phyloP scores from a whole-genome alignment of 768 basidiomycete genomes.

The Tubosaeta brunneosetosa region DNA sequence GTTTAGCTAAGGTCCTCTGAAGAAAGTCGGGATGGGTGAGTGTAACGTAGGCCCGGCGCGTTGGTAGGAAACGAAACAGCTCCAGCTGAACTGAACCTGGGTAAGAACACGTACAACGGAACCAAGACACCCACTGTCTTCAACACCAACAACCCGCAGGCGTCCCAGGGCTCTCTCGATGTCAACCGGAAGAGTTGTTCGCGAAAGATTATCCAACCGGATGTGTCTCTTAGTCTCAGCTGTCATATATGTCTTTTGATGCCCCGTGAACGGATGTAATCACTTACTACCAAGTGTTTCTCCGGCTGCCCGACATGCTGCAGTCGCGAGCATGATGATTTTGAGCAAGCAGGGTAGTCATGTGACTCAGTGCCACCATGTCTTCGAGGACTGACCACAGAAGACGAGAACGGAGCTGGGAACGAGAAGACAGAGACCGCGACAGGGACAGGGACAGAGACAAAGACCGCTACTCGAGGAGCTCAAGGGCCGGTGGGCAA shows the following conservation, averaged over 20 bases:
- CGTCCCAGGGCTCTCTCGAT: constrained; percentile 42
- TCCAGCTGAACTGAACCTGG: constrained; percentile 47
- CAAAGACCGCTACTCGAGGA: constrained; percentile 41
- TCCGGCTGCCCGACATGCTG: constrained; percentile 18
- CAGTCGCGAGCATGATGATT: constrained; percentile 18
- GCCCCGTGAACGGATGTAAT: neutral
- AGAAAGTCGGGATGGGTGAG: constrained; percentile 46
- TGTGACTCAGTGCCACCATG: constrained; percentile 40
- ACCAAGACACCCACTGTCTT: constrained; percentile 28
- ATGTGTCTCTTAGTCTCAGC: constrained; percentile 38
- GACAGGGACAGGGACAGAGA: constrained; percentile 33
- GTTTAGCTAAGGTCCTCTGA: constrained; percentile 35
- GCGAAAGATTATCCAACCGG: constrained; percentile 45
- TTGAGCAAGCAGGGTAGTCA: constrained; percentile 12
- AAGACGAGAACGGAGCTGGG: constrained; percentile 62
- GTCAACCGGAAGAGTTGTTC: constrained; percentile 51
- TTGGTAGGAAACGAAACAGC: constrained; percentile 58
- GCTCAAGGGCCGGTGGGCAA: constrained; percentile 30
- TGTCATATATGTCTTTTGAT: constrained; percentile 7
- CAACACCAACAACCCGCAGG: constrained; percentile 42
- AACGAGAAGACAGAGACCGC: constrained; percentile 34
- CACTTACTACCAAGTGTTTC: constrained; percentile 14
- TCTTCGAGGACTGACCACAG: constrained; percentile 53
- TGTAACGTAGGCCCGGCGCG: constrained; percentile 54
- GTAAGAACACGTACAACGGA: constrained; percentile 7